Percentiles rank a stretch among this genome's conserved stretches.
Evolutionary conservation across 78 protist genomes (phyloP).

Genomic region (Paratrimastix pyriformis): DNA sequence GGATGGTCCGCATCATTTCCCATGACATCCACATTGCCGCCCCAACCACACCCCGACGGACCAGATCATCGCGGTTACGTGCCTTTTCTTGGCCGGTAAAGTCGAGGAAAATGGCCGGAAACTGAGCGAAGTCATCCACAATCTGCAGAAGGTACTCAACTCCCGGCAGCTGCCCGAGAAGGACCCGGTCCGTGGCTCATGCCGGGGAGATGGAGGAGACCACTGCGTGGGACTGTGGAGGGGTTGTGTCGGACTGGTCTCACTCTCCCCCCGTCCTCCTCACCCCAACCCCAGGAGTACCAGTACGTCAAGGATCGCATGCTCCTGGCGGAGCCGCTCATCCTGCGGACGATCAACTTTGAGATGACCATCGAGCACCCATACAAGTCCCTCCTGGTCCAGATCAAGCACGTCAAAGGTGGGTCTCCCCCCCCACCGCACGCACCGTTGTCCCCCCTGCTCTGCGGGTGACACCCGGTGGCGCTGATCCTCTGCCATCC

Average conservation of each 20-base stretch:
- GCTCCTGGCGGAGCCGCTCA: conserved; percentile 25
- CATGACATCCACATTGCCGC: background rate
- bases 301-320: conserved; percentile 20
- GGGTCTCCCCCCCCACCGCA: too few relatives aligned
- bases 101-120: conserved; percentile 69
- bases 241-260: too few relatives aligned
- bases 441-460: too few relatives aligned
- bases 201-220: too few relatives aligned
- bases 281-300: conserved; percentile 4
- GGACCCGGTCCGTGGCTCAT: too few relatives aligned
- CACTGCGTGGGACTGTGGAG: too few relatives aligned
- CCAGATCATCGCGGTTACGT: conserved; percentile 45
- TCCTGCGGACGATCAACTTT: conserved; percentile 42
- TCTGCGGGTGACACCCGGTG: too few relatives aligned
- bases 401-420: background rate
- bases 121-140: conserved; percentile 46
- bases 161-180: too few relatives aligned
- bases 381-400: conserved; percentile 32
- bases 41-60: too few relatives aligned
- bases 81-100: conserved; percentile 68
- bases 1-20: background rate
- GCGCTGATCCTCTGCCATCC: too few relatives aligned
- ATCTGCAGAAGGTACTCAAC: conserved; percentile 17
- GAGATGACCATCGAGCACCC: conserved; percentile 56
- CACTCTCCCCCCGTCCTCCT: background rate